A percentile compares a stretch with the other conserved stretches of the same genome.
phyloP scores from a whole-genome alignment of 345 rosid species.

The Populus davidiana region DNA sequence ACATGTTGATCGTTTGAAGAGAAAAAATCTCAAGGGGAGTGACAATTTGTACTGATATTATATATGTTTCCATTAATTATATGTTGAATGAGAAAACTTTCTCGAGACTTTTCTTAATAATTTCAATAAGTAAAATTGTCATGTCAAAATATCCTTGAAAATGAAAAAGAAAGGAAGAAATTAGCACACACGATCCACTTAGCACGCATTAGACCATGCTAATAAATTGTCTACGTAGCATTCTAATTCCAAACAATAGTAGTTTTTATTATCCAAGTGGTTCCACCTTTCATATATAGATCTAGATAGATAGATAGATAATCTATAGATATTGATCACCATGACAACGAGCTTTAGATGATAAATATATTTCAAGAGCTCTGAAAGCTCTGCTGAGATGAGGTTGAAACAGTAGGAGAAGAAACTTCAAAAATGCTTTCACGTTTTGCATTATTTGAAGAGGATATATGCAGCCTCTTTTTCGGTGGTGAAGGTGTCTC shows the following conservation, averaged over 20 bases:
- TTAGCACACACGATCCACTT: too few species aligned
- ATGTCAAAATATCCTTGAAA: too few species aligned
- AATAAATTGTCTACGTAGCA: not conserved
- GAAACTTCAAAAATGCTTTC: slow-evolving; percentile 24
- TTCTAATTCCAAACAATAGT: not conserved
- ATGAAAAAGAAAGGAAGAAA: too few species aligned
- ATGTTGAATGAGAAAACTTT: too few species aligned
- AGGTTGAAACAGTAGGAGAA: slow-evolving; percentile 5
- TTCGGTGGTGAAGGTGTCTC: slow-evolving; percentile 9
- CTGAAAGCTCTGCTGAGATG: slow-evolving; percentile 11
- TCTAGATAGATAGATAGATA: not conserved
- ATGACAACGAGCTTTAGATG: not conserved
- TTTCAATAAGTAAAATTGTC: too few species aligned
- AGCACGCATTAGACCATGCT: not conserved
- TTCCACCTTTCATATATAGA: not conserved
- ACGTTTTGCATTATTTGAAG: not conserved
- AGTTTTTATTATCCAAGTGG: not conserved
- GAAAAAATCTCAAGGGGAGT: too few species aligned
- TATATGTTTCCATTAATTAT: too few species aligned
- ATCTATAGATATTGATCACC: not conserved
- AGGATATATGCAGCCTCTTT: slow-evolving; percentile 16
- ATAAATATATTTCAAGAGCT: slow-evolving; percentile 1
- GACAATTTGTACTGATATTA: not conserved
- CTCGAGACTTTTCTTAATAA: too few species aligned
- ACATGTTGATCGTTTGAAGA: too few species aligned